Percentiles rank a stretch among this genome's conserved stretches.
Evolutionary conservation across 2,329 filamentous ascomycete genomes (phyloP).

Genomic region (Monosporascus sp.): DNA sequence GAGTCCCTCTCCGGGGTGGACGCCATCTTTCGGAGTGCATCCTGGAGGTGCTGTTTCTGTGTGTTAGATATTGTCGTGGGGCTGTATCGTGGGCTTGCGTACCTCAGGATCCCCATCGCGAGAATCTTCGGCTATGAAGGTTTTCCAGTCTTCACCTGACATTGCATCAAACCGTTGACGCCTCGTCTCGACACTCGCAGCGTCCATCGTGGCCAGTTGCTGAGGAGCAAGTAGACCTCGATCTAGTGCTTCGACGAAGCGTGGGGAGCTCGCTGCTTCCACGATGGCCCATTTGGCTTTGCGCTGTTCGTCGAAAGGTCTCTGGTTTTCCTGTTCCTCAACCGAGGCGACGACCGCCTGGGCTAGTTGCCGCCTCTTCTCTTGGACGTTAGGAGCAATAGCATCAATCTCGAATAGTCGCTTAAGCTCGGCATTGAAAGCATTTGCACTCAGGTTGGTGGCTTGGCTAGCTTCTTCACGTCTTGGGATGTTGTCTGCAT

Average conservation of each 20-base stretch:
- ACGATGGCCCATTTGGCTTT: constrained; percentile 14
- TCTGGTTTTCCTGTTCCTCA: constrained; percentile 4
- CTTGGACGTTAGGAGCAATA: not conserved
- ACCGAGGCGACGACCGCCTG: constrained; percentile 9
- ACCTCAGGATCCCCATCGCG: constrained; percentile 15
- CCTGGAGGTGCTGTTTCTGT: constrained; percentile 16
- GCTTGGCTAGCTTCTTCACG: not conserved
- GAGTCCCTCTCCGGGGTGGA: constrained; percentile 4
- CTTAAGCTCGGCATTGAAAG: constrained; percentile 14
- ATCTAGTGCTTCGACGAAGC: constrained; percentile 19
- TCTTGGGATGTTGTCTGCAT: no score
- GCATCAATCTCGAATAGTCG: constrained; percentile 8
- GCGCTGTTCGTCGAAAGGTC: constrained; percentile 2
- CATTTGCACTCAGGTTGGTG: constrained; percentile 5
- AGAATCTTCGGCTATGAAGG: constrained; percentile 1
- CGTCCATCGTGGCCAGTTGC: constrained; percentile 13
- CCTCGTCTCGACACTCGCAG: constrained; percentile 3
- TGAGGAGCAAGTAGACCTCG: constrained; percentile 9
- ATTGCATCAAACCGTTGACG: constrained; percentile 5
- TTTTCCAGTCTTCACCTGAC: constrained; percentile 10
- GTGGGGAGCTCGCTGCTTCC: constrained; percentile 7
- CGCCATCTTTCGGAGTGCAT: constrained; percentile 12
- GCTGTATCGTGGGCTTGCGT: constrained; percentile 7
- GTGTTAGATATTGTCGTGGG: constrained; percentile 8
- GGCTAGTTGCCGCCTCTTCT: constrained; percentile 6